Evolutionary conservation across 345 rosid genomes (phyloP).

Genomic region (Microcos paniculata): DNA sequence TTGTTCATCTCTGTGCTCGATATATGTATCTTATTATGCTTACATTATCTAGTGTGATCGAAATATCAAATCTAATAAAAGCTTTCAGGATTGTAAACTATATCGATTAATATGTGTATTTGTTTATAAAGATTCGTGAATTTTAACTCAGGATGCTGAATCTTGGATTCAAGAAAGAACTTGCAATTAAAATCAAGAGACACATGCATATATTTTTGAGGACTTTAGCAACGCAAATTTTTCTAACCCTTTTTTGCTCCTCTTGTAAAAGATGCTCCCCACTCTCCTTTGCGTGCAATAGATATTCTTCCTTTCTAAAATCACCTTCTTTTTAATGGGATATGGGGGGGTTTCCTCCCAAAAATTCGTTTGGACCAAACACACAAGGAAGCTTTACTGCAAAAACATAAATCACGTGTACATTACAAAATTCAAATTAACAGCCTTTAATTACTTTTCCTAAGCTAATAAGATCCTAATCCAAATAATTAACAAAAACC

Average conservation of each 20-base stretch:
- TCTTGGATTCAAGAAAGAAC: neutral
- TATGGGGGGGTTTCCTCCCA: conserved; percentile 12
- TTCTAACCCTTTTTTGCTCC: neutral
- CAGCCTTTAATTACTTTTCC: conserved; percentile 9
- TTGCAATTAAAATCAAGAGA: neutral
- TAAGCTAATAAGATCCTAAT: neutral
- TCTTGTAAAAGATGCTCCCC: conserved; percentile 14
- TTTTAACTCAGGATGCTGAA: conserved; percentile 7
- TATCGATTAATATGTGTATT: neutral
- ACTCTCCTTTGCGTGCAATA: neutral
- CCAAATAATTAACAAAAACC: neutral
- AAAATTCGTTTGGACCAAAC: conserved; percentile 13
- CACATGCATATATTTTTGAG: conserved; percentile 10
- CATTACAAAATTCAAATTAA: conserved; percentile 13
- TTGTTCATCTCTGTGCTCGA: no score
- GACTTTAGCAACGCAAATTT: conserved; percentile 7
- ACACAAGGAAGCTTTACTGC: conserved; percentile 5
- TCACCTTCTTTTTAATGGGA: neutral
- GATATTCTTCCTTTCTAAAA: neutral
- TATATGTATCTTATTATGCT: no score
- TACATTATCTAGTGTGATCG: no score
- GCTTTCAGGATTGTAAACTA: neutral
- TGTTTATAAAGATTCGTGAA: neutral
- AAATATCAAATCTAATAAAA: no score
- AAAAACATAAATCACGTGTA: conserved; percentile 20